Evolutionary conservation across 176 grass and related monocot species (phyloP).

Genomic region (Aechmea fasciata): DNA sequence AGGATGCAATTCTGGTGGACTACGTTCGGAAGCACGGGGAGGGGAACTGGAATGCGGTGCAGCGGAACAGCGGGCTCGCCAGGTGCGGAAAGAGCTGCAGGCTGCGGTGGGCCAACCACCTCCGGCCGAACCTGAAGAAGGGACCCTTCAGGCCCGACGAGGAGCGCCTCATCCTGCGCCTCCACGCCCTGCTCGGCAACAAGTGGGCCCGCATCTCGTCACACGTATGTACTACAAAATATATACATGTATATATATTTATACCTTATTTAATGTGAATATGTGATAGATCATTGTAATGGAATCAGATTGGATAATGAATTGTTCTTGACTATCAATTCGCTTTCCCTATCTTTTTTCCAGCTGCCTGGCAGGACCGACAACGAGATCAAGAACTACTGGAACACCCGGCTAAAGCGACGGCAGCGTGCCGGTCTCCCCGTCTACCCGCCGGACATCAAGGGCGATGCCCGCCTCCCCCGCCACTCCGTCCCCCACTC

Average conservation of each 20-base stretch:
- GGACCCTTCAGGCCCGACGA: conserved; percentile 73
- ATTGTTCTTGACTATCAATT: too few relatives aligned
- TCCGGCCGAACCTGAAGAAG: conserved; percentile 90
- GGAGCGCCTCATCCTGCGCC: conserved; percentile 61
- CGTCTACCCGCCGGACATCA: conserved; percentile 55
- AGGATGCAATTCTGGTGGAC: conserved; percentile 64
- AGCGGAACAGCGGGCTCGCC: conserved; percentile 51
- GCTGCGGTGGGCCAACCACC: conserved; percentile 86
- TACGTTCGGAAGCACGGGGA: conserved; percentile 74
- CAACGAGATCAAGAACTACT: conserved; percentile 94
- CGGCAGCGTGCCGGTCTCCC: conserved; percentile 50
- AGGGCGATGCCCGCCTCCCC: conserved; percentile 25
- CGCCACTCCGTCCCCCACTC: conserved; percentile 16
- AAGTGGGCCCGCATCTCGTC: conserved; percentile 75
- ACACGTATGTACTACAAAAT: conserved; percentile 16
- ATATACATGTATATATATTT: too few relatives aligned
- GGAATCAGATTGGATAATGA: too few relatives aligned
- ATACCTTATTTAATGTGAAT: too few relatives aligned
- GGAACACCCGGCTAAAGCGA: conserved; percentile 76
- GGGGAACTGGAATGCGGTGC: conserved; percentile 85
- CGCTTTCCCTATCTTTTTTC: background rate
- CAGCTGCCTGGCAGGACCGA: conserved; percentile 74
- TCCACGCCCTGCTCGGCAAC: conserved; percentile 72
- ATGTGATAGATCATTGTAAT: background rate
- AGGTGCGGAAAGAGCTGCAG: conserved; percentile 97